These are phyloP conservation scores for Hypoxylon perforatum DNA, from an alignment of 495 filamentous ascomycete genomes.

Conservation along the genomic window DNA sequence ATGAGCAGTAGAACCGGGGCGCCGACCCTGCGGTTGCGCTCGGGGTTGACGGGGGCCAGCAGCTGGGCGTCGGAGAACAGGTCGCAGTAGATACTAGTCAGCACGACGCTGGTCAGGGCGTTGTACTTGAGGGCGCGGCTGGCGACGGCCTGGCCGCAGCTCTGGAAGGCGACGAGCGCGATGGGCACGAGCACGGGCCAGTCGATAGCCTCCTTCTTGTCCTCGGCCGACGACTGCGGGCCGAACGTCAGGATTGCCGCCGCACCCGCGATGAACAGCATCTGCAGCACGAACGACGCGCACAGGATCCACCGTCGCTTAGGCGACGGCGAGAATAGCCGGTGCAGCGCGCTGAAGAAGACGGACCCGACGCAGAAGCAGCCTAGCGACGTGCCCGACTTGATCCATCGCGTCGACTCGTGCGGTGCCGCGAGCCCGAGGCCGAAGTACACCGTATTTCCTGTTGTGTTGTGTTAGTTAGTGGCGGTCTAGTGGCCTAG, in stretches of 20 bases:
- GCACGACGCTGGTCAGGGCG: slow-evolving; percentile 73
- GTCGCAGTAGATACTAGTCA: slow-evolving; percentile 79
- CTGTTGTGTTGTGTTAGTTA: slow-evolving; percentile 46
- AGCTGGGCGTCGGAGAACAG: slow-evolving; percentile 71
- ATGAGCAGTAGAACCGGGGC: slow-evolving; percentile 68
- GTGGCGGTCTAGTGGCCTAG: slow-evolving; percentile 6
- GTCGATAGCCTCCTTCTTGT: slow-evolving; percentile 55
- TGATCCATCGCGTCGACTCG: slow-evolving; percentile 70
- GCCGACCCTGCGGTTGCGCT: slow-evolving; percentile 67
- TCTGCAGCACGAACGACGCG: slow-evolving; percentile 68
- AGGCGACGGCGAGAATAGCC: slow-evolving; percentile 60
- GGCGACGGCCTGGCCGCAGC: slow-evolving; percentile 74
- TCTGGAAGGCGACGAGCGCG: slow-evolving; percentile 74
- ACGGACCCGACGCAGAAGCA: slow-evolving; percentile 75
- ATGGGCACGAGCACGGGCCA: slow-evolving; percentile 72
- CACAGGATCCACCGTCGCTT: slow-evolving; percentile 71
- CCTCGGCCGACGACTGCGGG: slow-evolving; percentile 42
- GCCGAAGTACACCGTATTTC: slow-evolving; percentile 79
- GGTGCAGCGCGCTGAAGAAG: slow-evolving; percentile 72
- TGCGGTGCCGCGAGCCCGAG: slow-evolving; percentile 69
- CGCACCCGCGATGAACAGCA: slow-evolving; percentile 62
- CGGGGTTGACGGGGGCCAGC: slow-evolving; percentile 61
- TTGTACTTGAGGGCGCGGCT: slow-evolving; percentile 72
- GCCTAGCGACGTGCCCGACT: slow-evolving; percentile 70
- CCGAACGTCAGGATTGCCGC: slow-evolving; percentile 67